Conservation (phyloP, 176 grass and related monocot genomes). For the Musa beccarii region DNA sequence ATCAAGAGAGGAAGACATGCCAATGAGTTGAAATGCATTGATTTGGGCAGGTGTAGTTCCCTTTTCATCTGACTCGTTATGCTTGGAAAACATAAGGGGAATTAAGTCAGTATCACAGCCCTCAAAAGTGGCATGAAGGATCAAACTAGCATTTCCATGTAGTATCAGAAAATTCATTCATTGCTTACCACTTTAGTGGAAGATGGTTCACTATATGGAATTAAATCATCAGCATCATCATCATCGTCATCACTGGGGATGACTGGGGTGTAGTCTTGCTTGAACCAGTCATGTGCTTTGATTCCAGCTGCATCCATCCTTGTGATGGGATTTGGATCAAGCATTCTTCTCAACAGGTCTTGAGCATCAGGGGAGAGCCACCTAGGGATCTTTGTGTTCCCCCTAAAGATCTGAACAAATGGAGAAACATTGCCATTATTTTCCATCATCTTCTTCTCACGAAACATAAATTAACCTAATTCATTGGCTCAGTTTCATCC, state of each 20-base stretch:
- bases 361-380: conserved; percentile 42
- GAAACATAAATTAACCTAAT: too few relatives aligned
- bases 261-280: conserved; percentile 44
- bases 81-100: conserved; percentile 27
- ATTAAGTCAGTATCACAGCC: background rate
- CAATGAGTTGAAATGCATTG: conserved; percentile 89
- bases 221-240: conserved; percentile 33
- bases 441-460: too few relatives aligned
- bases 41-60: conserved; percentile 34
- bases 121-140: too few relatives aligned
- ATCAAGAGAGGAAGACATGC: conserved; percentile 86
- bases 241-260: conserved; percentile 28
- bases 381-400: conserved; percentile 52
- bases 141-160: background rate
- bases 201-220: conserved; percentile 18
- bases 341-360: conserved; percentile 57
- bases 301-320: conserved; percentile 56
- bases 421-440: background rate
- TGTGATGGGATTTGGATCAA: conserved; percentile 51
- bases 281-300: conserved; percentile 68
- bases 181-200: conserved; percentile 48
- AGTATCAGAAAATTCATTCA: background rate
- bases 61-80: conserved; percentile 15
- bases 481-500: too few relatives aligned
- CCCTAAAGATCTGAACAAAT: conserved; percentile 59